Base-by-base conservation (phyloP, 2,329 filamentous ascomycete species). In the Cladosporium sp. region DNA sequence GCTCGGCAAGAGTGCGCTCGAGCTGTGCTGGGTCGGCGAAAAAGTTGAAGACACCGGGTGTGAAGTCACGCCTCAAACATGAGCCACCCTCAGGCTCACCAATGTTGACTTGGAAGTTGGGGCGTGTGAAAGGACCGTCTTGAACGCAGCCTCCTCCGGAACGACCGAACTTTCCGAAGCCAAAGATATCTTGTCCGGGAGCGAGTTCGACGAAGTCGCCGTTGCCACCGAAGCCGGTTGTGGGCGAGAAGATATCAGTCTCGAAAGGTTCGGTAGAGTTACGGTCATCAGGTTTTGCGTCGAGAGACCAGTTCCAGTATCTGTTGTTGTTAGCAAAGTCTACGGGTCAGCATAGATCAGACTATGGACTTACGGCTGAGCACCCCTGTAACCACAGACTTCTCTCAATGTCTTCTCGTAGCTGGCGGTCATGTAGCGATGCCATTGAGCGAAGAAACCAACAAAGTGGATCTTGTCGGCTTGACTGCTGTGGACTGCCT, bases 271-370 rank as follows among this genome's bases (percentile, higher is more conserved):
- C 58, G 24, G 59, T 66, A 3, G 59, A 51, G 18, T 34, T n/a
- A 7, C 28, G 38, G 21, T 67, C 54, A n/a, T 71, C 55, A 11
- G 69, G 67, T 24, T 58, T 38, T 26, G 64, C 68, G 34, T 73
- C 69, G 11, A 68, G 61, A 2, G 69, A 71, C 73, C 74, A 75
- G 67, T 75, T 70, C 69, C 72, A 74, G 65, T 74, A 75, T 24
- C 68, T 64, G 14, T 51, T 7, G 6, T 32, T 34, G 12, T 61
- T 10, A 61, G 59, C 11, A 55, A 34, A 47, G n/a, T 47, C 41
- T 21, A 44, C 1, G 5, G 6, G 18, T n/a, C 6, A 47, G n/a
- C 6, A 7, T 47, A 4, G 4, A 12, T 44, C 38, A 1, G 18
- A n/a, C 15, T 47, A 21, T 15, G 7, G 15, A 34, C 44, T 61